A percentile compares a stretch with the other conserved stretches of the same genome.
Evolutionary conservation across 805 yeast genomes (phyloP).

Genomic region (Wickerhamiella parazyma): DNA sequence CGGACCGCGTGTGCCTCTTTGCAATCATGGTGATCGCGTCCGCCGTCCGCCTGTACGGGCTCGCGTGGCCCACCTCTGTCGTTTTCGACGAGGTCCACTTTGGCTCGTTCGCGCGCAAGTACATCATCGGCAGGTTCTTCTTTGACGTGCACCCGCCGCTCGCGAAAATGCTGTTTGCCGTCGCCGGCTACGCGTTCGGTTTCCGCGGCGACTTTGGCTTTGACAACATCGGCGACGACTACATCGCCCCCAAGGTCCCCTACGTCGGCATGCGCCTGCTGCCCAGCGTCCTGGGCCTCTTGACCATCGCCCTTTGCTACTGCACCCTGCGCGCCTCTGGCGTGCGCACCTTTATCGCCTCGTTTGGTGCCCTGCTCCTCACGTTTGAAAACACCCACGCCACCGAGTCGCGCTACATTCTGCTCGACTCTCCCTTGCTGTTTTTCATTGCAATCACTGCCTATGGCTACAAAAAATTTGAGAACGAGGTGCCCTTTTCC

Average conservation of each 20-base stretch:
- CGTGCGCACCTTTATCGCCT: conserved; percentile 38
- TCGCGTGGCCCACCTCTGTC: conserved; percentile 62
- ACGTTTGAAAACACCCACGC: conserved; percentile 52
- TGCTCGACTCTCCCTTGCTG: conserved; percentile 34
- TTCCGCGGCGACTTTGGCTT: conserved; percentile 37
- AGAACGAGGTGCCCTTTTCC: conserved; percentile 33
- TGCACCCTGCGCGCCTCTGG: conserved; percentile 42
- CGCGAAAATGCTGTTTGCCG: conserved; percentile 44
- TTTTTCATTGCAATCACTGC: conserved; percentile 34
- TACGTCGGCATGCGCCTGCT: conserved; percentile 44
- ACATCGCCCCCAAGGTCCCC: conserved; percentile 31
- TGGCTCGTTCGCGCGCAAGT: conserved; percentile 89
- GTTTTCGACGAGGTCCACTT: conserved; percentile 92
- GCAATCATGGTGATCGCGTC: conserved; percentile 39
- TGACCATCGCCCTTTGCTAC: conserved; percentile 39
- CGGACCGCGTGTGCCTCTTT: conserved; percentile 20
- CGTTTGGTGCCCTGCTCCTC: conserved; percentile 38
- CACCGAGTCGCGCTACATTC: conserved; percentile 43
- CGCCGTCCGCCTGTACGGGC: conserved; percentile 44
- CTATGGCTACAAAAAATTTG: conserved; percentile 38
- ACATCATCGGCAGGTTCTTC: conserved; percentile 49
- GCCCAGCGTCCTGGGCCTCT: conserved; percentile 42
- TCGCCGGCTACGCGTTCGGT: conserved; percentile 39
- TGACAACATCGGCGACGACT: conserved; percentile 34
- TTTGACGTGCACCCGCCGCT: conserved; percentile 66